phyloP scores from a whole-genome alignment of 345 rosid species.

The Dimocarpus longan region DNA sequence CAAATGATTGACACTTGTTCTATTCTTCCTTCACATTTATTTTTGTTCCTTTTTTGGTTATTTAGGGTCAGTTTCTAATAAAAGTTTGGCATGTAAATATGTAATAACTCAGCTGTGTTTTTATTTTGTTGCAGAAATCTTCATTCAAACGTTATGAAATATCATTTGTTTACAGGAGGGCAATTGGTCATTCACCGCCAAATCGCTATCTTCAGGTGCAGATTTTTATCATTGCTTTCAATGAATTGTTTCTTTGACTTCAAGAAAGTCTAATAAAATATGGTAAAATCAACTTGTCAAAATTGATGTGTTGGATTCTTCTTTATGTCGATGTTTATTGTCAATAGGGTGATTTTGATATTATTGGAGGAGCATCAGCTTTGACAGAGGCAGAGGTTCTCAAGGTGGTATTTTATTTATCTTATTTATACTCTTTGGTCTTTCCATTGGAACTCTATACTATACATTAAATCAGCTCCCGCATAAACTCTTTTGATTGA shows the following conservation, averaged over 20 bases:
- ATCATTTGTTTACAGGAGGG: slow-evolving; percentile 81
- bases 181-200: slow-evolving; percentile 95
- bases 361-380: slow-evolving; percentile 86
- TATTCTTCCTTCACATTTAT: slow-evolving; percentile 1
- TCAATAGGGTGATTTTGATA: slow-evolving; percentile 89
- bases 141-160: slow-evolving; percentile 88
- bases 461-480: background rate
- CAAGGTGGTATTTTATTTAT: slow-evolving; percentile 44
- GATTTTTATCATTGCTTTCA: slow-evolving; percentile 6
- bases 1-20: background rate
- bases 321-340: slow-evolving; percentile 24
- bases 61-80: background rate
- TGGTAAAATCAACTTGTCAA: slow-evolving; percentile 5
- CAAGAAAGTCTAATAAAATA: background rate
- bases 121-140: slow-evolving; percentile 58
- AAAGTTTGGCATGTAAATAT: background rate
- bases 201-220: slow-evolving; percentile 84
- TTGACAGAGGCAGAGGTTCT: slow-evolving; percentile 90
- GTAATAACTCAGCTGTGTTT: slow-evolving; percentile 7
- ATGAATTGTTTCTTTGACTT: background rate
- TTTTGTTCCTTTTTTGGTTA: slow-evolving; percentile 8
- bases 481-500: background rate
- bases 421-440: slow-evolving; percentile 3
- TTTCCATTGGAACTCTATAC: background rate
- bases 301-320: slow-evolving; percentile 13